Percentiles rank a stretch among this genome's conserved stretches.
Conservation (phyloP, 164 flowering plant genomes). For the Stephania japonica region DNA sequence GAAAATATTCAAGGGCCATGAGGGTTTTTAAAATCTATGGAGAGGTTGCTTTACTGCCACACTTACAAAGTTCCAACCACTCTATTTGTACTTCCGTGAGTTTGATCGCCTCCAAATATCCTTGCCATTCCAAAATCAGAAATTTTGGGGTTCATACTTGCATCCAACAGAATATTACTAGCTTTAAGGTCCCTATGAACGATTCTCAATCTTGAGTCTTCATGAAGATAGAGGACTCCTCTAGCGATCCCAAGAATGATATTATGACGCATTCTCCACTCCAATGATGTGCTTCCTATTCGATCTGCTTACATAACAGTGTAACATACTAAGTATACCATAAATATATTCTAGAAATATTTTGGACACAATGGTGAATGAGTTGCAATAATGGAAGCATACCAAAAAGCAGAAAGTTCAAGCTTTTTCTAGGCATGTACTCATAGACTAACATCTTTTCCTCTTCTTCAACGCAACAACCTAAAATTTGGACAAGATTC, state of each 20-base stretch:
- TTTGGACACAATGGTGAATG: not conserved
- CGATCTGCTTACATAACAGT: conserved; percentile 18
- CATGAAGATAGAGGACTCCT: conserved; percentile 69
- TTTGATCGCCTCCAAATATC: too few relatives aligned
- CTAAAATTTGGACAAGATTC: conserved; percentile 21
- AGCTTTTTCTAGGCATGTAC: conserved; percentile 21
- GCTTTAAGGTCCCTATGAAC: too few relatives aligned
- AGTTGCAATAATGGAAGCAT: not conserved
- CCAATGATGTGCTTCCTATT: conserved; percentile 23
- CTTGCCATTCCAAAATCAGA: too few relatives aligned
- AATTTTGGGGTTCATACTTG: too few relatives aligned
- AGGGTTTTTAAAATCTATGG: too few relatives aligned
- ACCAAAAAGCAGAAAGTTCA: conserved; percentile 25
- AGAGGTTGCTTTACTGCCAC: too few relatives aligned
- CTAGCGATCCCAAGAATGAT: conserved; percentile 64
- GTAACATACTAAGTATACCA: not conserved
- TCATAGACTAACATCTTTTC: conserved; percentile 24
- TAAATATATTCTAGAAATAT: not conserved
- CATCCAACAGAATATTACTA: too few relatives aligned
- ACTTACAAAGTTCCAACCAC: too few relatives aligned
- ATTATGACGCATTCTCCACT: conserved; percentile 49
- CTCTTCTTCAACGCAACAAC: conserved; percentile 15
- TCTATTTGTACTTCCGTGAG: conserved; percentile 46
- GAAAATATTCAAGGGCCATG: too few relatives aligned
- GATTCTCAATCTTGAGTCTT: conserved; percentile 59